Evolutionary conservation across 2,329 filamentous ascomycete species (phyloP).

Genomic region (Exophiala oligosperma): DNA sequence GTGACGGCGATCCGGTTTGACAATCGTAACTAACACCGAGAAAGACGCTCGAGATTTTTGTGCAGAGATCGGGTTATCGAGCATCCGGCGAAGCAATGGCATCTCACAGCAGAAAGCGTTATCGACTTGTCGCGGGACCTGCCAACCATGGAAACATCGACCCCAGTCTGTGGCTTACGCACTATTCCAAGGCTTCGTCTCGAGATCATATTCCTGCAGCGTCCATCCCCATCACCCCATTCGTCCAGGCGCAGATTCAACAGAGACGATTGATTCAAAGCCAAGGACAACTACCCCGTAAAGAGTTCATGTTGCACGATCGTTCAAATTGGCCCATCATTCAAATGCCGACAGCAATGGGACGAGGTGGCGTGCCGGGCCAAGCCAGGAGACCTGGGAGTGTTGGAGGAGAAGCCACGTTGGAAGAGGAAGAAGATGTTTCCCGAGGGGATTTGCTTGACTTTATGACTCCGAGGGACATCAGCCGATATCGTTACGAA

Average conservation of each 20-base stretch:
- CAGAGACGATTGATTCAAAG: conserved; percentile 62
- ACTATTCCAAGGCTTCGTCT: conserved; percentile 78
- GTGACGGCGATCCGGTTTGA: conserved; percentile 47
- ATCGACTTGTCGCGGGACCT: conserved; percentile 75
- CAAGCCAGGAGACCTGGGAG: conserved; percentile 46
- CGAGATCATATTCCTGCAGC: conserved; percentile 70
- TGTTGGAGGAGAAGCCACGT: conserved; percentile 47
- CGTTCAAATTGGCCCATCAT: conserved; percentile 87
- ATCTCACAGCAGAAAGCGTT: conserved; percentile 77
- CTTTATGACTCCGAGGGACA: conserved; percentile 81
- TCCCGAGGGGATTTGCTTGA: conserved; percentile 88
- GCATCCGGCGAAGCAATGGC: conserved; percentile 71
- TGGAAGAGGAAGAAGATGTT: conserved; percentile 89
- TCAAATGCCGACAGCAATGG: conserved; percentile 56
- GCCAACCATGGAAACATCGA: conserved; percentile 72
- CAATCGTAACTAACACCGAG: conserved; percentile 9
- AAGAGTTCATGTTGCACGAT: conserved; percentile 93
- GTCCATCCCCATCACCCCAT: conserved; percentile 49
- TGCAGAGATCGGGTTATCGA: conserved; percentile 78
- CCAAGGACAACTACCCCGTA: conserved; percentile 80
- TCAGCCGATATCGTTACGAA: conserved; percentile 81
- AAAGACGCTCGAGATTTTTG: conserved; percentile 84
- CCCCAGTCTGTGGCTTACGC: conserved; percentile 83
- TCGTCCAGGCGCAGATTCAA: conserved; percentile 42
- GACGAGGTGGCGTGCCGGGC: conserved; percentile 13